Evolutionary conservation across 352 stramenopile genomes (phyloP).

Genomic region (Phytophthora kernoviae): DNA sequence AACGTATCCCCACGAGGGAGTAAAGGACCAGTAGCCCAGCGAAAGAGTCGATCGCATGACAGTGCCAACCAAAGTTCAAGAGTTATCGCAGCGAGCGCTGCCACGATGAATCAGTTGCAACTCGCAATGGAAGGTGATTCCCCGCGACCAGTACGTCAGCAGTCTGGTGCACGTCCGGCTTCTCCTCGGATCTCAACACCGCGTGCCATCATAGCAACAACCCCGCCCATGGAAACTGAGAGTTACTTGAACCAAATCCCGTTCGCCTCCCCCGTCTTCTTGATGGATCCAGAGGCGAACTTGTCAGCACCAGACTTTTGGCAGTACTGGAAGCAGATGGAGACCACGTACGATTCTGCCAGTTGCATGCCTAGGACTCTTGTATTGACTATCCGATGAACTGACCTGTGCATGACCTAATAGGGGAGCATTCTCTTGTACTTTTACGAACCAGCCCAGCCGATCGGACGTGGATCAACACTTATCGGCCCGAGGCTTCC

Average conservation of each 20-base stretch:
- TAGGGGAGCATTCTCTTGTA: slow-evolving; percentile 79
- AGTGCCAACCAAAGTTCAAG: slow-evolving; percentile 13
- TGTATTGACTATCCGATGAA: neutral
- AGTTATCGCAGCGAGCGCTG: slow-evolving; percentile 42
- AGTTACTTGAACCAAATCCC: slow-evolving; percentile 41
- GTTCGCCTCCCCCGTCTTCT: slow-evolving; percentile 63
- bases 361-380: neutral
- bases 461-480: slow-evolving; percentile 51
- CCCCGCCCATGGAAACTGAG: slow-evolving; percentile 12
- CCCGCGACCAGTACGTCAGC: slow-evolving; percentile 12
- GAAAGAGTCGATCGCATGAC: slow-evolving; percentile 10
- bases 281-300: slow-evolving; percentile 43
- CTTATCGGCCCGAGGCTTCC: slow-evolving; percentile 51
- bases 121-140: slow-evolving; percentile 30
- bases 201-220: slow-evolving; percentile 8
- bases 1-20: slow-evolving; percentile 13
- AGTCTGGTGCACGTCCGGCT: slow-evolving; percentile 12
- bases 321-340: slow-evolving; percentile 58
- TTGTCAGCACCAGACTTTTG: slow-evolving; percentile 31
- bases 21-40: slow-evolving; percentile 7
- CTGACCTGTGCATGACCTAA: neutral
- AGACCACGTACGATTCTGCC: slow-evolving; percentile 62
- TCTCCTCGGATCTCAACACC: slow-evolving; percentile 12
- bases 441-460: slow-evolving; percentile 59
- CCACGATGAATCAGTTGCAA: slow-evolving; percentile 23